Evolutionary conservation across 169 alveolate genomes (phyloP), one percentile per base, ranked within the genome.

Genomic region (Plasmodium knowlesi): DNA sequence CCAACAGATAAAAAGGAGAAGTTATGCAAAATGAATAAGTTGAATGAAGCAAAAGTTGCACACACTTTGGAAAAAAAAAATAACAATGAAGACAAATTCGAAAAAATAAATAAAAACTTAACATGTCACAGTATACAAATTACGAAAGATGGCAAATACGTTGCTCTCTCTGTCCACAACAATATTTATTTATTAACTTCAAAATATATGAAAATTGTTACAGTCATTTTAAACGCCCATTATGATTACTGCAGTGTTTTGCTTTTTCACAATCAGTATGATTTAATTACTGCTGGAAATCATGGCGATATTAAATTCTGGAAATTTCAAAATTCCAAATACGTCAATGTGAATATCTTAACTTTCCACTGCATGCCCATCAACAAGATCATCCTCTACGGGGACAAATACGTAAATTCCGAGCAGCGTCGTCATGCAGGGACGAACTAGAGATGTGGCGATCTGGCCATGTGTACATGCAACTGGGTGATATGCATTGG

Each of bases 261-360:
- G 46, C 28, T 37, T 3, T 78, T 89, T 73, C 82, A 89, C 73
- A 89, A 89, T 32, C 41, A 25, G 32, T 89, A 89, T 79, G 94
- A 89, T 79, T 89, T 89, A 32, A 89, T 89, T 5, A 89, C 94
- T 28, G 94, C 86, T 61, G 94, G 94, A 39, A 89, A 89, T 79
- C 39, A 89, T 71, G 94, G 94, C 67, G 94, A 89, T 30, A 78
- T 89, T 9, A 89, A 89, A 28, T 79, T 89, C 16, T 89, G 94
- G 94, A 89, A 78, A 89, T 89, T 79, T 79, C 57, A 89, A 6
- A 43, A 79, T 1, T 32, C 50, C 30, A 78, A 89, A 41, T 89
- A 89, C 30, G 46, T 89, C 72, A 89, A 89, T 37, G 28, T 89
- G 14, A 78, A 89, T 34, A 67, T 82, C 28, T 30, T 89, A n/a